Base-by-base conservation (phyloP, 306 rosid genomes). In the Bauhinia variegata region DNA sequence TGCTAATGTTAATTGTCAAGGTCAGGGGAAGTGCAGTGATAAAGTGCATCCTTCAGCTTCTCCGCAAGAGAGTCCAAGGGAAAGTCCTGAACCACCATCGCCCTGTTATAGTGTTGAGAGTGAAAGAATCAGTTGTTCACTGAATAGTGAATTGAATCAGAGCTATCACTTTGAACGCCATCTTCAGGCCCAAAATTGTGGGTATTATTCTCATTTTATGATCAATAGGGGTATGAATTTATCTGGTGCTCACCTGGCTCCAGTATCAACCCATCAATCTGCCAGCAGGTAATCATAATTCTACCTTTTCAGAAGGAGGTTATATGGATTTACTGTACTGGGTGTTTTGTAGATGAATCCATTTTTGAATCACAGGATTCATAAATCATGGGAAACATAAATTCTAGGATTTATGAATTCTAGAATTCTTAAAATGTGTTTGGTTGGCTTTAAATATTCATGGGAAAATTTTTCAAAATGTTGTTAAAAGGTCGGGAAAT, bases 11-110 rank as follows among this genome's bases (percentile, higher is more conserved):
- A 74, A 75, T 64, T 28, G 8, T 79, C 89, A 79, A 70, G 77
- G 55, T 63, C 87, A 78, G 66, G 70, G 76, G 47, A 87, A 78
- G 75, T 61, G 61, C 39, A 54, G 74, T 69, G 92, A 90, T 72
- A 86, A 95, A 76, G 96, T 95, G 14, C 80, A 91, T 77, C 97
- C 97, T 77, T 82, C 96, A 38, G 83, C 70, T n/a, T 88, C 96
- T 67, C 97, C 97, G 6, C 85, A 70, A 60, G 89, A 84, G 65
- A 89, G 92, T 85, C 95, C 96, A 3, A 79, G 83, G 28, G 71
- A 79, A 30, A 86, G 86, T 83, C 89, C 97, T 11, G 95, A 88
- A 53, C 96, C 95, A 11, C 78, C 76, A 43, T 87, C 91, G 0
- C 96, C 98, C 0, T 63, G 89, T 73, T 85, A 75, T 72, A 75